Evolutionary conservation across 1,139 yeast species (phyloP), one percentile per base, ranked within the genome.

Genomic region (Pichia sp.): DNA sequence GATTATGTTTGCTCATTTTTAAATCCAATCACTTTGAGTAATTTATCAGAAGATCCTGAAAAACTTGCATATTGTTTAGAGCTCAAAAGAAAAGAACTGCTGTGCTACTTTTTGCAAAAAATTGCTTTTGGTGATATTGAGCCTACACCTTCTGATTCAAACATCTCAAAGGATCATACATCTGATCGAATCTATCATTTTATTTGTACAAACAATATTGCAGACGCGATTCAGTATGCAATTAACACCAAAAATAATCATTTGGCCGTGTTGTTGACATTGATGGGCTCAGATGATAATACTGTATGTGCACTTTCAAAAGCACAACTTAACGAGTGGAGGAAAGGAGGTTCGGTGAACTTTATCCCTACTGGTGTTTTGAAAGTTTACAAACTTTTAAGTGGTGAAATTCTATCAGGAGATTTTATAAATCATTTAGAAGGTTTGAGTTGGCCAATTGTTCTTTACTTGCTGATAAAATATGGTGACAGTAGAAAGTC

Each of bases 321-420:
- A 6, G 61, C 63, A 28, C 96, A 88, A 58, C 60, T 89, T 19
- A 62, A 65, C 3, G 75, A 71, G 38, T 89, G 97, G 97, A 56
- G 58, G 12, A 61, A 61, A 2, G 22, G 33, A 18, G 62, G 63
- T n/a, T 60, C 69, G 5, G 35, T 67, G 2, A 56, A 60, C 6
- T 60, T 62, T 9, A 71, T 84, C 36, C 88, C 93, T 1, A 43
- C 41, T 1, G 63, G 72, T 6, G 60, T 84, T 22, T 56, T 76
- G 6, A 75, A 77, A 45, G 68, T 85, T 1, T 82, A 80, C 58
- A 75, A 76, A 48, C 62, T 89, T 4, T 65, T 89, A 18, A 66
- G 83, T 2, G 94, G 95, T 4, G 65, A 70, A 3, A 61, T 66
- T 5, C 63, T 58, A 45, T 60, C 57, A 2, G 44, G 52, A 22